Conservation (phyloP, 495 filamentous ascomycete species). For the Talaromyces trachyspermus region DNA sequence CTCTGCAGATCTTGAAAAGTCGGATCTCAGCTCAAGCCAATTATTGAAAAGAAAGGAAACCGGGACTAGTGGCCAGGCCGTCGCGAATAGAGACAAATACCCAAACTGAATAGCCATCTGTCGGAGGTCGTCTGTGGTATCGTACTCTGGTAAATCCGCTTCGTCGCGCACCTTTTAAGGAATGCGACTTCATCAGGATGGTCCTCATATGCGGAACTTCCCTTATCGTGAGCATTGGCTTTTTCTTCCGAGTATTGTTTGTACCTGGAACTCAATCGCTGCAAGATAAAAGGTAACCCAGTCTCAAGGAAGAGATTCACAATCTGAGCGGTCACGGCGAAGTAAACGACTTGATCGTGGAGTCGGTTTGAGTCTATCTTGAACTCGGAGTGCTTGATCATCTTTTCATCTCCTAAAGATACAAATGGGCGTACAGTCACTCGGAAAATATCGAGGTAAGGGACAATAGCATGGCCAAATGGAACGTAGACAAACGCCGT, state of each 20-base stretch:
- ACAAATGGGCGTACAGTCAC: constrained; percentile 69
- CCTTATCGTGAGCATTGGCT: constrained; percentile 18
- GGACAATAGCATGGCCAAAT: constrained; percentile 79
- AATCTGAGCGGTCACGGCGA: constrained; percentile 90
- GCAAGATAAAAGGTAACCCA: constrained; percentile 78
- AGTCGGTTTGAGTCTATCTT: constrained; percentile 77
- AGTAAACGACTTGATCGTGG: constrained; percentile 91
- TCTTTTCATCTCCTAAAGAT: constrained; percentile 59
- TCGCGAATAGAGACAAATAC: constrained; percentile 88
- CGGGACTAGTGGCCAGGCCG: constrained; percentile 84
- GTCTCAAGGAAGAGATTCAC: constrained; percentile 83
- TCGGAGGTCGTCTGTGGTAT: constrained; percentile 78
- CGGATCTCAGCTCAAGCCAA: constrained; percentile 89
- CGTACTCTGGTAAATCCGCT: constrained; percentile 77
- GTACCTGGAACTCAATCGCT: constrained; percentile 62
- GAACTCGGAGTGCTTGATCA: constrained; percentile 54
- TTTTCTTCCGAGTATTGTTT: constrained; percentile 47
- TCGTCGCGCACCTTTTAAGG: constrained; percentile 74
- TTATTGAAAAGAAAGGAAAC: constrained; percentile 91
- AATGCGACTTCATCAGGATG: constrained; percentile 68
- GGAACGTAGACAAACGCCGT: constrained; percentile 97
- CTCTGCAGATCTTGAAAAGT: constrained; percentile 92
- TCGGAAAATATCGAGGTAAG: constrained; percentile 81
- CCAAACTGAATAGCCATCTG: constrained; percentile 97
- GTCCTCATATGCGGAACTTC: constrained; percentile 36